Evolutionary conservation across 768 basidiomycete genomes (phyloP).

Genomic region (Pisolithus tinctorius): DNA sequence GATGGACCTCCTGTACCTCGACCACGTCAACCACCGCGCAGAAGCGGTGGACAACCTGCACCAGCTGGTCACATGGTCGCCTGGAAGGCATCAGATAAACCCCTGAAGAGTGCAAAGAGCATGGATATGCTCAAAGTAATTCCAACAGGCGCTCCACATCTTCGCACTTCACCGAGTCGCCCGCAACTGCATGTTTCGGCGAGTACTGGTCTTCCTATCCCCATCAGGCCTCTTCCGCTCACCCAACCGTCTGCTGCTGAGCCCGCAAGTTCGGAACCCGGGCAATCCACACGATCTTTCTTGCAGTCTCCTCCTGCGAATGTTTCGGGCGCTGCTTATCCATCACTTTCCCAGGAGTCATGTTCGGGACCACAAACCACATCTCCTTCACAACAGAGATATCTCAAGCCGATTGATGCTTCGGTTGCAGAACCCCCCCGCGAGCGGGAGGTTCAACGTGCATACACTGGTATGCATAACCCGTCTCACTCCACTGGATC

Average conservation of each 20-base stretch:
- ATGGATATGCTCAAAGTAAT: conserved; percentile 21
- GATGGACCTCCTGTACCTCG: conserved; percentile 15
- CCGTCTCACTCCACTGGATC: conserved; percentile 23
- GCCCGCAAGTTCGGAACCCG: conserved; percentile 12
- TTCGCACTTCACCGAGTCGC: conserved; percentile 26
- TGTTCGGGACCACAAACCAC: conserved; percentile 61
- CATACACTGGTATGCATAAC: conserved; percentile 17
- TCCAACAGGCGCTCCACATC: conserved; percentile 9
- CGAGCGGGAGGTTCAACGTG: conserved; percentile 25
- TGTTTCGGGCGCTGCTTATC: conserved; percentile 19
- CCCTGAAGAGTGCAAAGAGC: conserved; percentile 23
- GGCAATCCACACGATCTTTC: conserved; percentile 13
- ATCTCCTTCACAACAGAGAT: conserved; percentile 28
- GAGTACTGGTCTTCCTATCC: conserved; percentile 6
- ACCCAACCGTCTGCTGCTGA: conserved; percentile 20
- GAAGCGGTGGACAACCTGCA: conserved; percentile 19
- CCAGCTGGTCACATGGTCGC: conserved; percentile 16
- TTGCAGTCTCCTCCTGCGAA: conserved; percentile 17
- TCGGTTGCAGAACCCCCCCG: conserved; percentile 14
- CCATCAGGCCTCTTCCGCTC: conserved; percentile 19
- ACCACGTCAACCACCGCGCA: conserved; percentile 10
- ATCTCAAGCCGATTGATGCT: conserved; percentile 10
- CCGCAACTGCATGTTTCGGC: conserved; percentile 19
- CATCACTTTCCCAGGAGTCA: conserved; percentile 49
- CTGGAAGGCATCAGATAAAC: conserved; percentile 27